Evolutionary conservation across 495 filamentous ascomycete genomes (phyloP).

Genomic region (Penicillium alfredii): DNA sequence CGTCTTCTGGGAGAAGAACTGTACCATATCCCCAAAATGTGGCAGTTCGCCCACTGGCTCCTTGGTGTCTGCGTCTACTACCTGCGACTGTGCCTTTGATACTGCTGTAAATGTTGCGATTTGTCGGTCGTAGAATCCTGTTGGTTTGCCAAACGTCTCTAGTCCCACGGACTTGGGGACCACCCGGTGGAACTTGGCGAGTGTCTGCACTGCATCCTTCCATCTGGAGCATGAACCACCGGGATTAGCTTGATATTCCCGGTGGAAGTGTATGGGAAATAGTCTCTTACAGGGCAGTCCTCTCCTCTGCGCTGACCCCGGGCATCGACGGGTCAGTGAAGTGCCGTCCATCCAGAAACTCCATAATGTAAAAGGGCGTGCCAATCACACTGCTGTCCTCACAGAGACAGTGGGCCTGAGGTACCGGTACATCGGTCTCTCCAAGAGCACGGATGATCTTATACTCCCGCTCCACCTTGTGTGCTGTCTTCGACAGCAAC

Average conservation of each 20-base stretch:
- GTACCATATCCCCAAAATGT: conserved; percentile 70
- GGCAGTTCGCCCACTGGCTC: conserved; percentile 75
- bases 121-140: conserved; percentile 83
- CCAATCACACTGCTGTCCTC: conserved; percentile 73
- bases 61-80: conserved; percentile 68
- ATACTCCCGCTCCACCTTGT: conserved; percentile 94
- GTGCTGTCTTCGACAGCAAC: conserved; percentile 86
- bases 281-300: conserved; percentile 57
- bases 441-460: conserved; percentile 79
- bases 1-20: conserved; percentile 61
- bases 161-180: conserved; percentile 59
- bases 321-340: conserved; percentile 85
- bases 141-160: conserved; percentile 63
- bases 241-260: not conserved
- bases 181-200: conserved; percentile 82
- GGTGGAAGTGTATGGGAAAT: too few species aligned
- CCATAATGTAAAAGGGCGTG: conserved; percentile 95
- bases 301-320: conserved; percentile 58
- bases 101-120: conserved; percentile 74
- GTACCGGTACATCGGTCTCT: conserved; percentile 76
- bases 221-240: conserved; percentile 45
- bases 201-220: conserved; percentile 72
- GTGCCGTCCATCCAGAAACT: conserved; percentile 85
- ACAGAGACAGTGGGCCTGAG: conserved; percentile 79
- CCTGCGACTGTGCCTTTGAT: conserved; percentile 66